Base-by-base conservation (phyloP, 1,284 basidiomycete species). In the Cutaneotrichosporon dermatis region DNA sequence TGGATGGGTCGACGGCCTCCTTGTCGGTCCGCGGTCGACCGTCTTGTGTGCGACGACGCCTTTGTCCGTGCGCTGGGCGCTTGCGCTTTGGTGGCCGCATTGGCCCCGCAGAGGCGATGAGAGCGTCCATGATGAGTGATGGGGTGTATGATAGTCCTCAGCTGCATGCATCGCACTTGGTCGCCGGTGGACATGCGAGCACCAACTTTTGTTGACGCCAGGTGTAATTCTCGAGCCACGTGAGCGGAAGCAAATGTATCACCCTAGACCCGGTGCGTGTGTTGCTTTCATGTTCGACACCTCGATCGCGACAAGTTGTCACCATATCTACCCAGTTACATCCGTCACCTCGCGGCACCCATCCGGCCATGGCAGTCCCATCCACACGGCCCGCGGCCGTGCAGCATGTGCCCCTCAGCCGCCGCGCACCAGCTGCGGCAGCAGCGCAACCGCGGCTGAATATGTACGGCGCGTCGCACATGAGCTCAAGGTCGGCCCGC, bases 81-180 rank as follows among this genome's bases (percentile, higher is more conserved):
- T 65, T 66, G 16, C 62, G 62, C 33, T 64, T 63, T 13, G 57
- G 54, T 66, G 82, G 81, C 52, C 76, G 77, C 37, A 87, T 79
- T 3, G 86, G 83, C 57, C 88, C 81, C 35, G 87, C 87, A 64
- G 85, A 84, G 11, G 87, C 84, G 58, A 90, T 81, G 12, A 91
- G 82, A 9, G 84, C 79, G 71, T 90, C 86, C 86, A 89, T 88
- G 33, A 16, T 66, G 25, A 25, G 25, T 25, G 25, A 25, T 25
- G 25, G 25, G 25, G 25, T 25, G 25, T 25, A 25, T 25, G 25
- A 2, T 25, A 25, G 25, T 25, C 25, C 25, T 25, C 25, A 25
- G 25, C 25, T 25, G 25, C 25, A 25, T 25, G 25, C 15, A 25
- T 52, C 16, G 15, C n/a, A 25, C 15, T 12, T 39, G 46, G n/a